phyloP scores from a whole-genome alignment of 129 eudicot genomes.

The Artemisia argyi region DNA sequence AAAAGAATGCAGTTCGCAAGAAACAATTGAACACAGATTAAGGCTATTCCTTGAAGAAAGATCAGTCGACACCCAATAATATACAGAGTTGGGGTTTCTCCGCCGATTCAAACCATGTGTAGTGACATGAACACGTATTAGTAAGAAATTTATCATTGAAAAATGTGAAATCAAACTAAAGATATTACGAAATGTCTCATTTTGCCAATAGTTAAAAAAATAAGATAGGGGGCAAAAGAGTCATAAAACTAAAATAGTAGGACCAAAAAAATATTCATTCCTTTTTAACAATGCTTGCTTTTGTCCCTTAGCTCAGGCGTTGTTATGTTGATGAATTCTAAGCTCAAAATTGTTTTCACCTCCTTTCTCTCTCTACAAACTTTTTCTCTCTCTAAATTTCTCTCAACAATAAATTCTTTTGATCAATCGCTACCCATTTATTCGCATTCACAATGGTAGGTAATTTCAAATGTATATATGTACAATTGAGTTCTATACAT shows the following conservation, averaged over 20 bases:
- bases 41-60: too few relatives aligned
- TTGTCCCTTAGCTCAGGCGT: conserved; percentile 47
- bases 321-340: conserved; percentile 73
- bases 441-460: conserved; percentile 33
- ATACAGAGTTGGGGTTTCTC: too few relatives aligned
- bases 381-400: conserved; percentile 33
- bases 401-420: conserved; percentile 37
- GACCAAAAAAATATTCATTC: conserved; percentile 24
- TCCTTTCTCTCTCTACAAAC: conserved; percentile 12
- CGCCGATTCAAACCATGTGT: too few relatives aligned
- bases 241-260: conserved; percentile 13
- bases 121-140: too few relatives aligned
- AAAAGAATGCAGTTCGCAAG: too few relatives aligned
- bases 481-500: background rate
- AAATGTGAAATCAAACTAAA: too few relatives aligned
- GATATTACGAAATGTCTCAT: too few relatives aligned
- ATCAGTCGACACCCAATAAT: too few relatives aligned
- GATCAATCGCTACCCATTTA: conserved; percentile 14
- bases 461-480: background rate
- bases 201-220: background rate
- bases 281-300: conserved; percentile 37
- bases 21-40: too few relatives aligned
- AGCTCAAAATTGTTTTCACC: conserved; percentile 78
- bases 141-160: too few relatives aligned
- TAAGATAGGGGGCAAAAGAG: conserved; percentile 12